phyloP scores from a whole-genome alignment of 345 rosid genomes.

The Eucalyptus shirleyi region DNA sequence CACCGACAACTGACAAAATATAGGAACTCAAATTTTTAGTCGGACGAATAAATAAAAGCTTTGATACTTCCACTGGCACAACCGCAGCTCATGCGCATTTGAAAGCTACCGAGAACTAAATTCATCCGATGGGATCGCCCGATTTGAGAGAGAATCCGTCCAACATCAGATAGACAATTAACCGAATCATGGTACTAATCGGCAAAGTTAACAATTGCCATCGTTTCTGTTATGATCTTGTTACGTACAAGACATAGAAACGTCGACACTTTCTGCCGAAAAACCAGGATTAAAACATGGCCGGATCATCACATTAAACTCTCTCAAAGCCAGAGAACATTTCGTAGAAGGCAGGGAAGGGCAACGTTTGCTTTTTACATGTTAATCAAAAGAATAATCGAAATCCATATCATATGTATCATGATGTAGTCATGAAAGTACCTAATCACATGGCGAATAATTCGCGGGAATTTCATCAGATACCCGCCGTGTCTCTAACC shows the following conservation, averaged over 20 bases:
- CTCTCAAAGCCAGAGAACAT: neutral
- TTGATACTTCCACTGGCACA: neutral
- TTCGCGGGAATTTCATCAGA: neutral
- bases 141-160: neutral
- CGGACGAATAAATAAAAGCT: neutral
- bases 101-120: neutral
- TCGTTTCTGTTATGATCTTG: neutral
- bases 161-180: neutral
- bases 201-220: neutral
- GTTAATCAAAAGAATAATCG: neutral
- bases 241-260: neutral
- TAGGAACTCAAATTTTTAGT: neutral
- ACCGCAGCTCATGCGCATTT: neutral
- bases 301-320: neutral
- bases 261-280: neutral
- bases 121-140: neutral
- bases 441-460: neutral
- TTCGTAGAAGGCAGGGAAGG: neutral
- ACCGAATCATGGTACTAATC: neutral
- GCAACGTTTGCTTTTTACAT: neutral
- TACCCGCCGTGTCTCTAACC: neutral
- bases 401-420: neutral
- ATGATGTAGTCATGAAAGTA: neutral
- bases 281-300: neutral
- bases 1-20: neutral